phyloP scores from a whole-genome alignment of 805 yeast species.

The Saturnispora bothae region DNA sequence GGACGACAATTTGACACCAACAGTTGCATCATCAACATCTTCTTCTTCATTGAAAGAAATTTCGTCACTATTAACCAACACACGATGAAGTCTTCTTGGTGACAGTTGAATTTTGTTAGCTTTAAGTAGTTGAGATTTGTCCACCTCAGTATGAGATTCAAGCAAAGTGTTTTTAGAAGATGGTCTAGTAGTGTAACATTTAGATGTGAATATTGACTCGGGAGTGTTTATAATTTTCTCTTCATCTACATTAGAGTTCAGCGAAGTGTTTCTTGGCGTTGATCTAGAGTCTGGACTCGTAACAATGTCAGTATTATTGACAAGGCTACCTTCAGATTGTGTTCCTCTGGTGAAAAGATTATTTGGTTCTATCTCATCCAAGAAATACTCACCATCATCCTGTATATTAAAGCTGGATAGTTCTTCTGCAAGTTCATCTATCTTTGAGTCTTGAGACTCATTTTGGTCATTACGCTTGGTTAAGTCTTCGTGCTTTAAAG shows the following conservation, averaged over 20 bases:
- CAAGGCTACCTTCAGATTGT: not conserved
- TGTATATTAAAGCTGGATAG: slow-evolving; percentile 14
- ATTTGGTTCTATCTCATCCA: not conserved
- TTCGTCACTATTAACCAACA: slow-evolving; percentile 3
- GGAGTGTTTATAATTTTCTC: slow-evolving; percentile 7
- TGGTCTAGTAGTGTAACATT: slow-evolving; percentile 5
- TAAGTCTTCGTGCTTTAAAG: too few relatives aligned
- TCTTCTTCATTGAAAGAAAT: slow-evolving; percentile 3
- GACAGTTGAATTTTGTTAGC: slow-evolving; percentile 5
- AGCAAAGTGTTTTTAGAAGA: slow-evolving; percentile 11
- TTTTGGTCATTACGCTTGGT: too few relatives aligned
- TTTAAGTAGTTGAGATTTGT: slow-evolving; percentile 1
- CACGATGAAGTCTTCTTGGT: slow-evolving; percentile 4
- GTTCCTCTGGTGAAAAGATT: not conserved
- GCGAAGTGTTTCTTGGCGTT: slow-evolving; percentile 3
- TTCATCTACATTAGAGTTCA: not conserved
- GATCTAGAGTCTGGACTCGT: not conserved
- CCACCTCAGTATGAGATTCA: not conserved
- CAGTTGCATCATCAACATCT: not conserved
- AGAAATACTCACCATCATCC: slow-evolving; percentile 4
- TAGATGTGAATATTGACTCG: not conserved
- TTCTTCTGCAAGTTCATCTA: slow-evolving; percentile 8
- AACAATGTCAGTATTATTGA: not conserved
- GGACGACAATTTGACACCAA: too few relatives aligned
- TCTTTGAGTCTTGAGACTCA: not conserved